Percentiles rank a stretch among this genome's conserved stretches.
phyloP scores from a whole-genome alignment of 208 protist genomes.

The Leishmania guyanensis region DNA sequence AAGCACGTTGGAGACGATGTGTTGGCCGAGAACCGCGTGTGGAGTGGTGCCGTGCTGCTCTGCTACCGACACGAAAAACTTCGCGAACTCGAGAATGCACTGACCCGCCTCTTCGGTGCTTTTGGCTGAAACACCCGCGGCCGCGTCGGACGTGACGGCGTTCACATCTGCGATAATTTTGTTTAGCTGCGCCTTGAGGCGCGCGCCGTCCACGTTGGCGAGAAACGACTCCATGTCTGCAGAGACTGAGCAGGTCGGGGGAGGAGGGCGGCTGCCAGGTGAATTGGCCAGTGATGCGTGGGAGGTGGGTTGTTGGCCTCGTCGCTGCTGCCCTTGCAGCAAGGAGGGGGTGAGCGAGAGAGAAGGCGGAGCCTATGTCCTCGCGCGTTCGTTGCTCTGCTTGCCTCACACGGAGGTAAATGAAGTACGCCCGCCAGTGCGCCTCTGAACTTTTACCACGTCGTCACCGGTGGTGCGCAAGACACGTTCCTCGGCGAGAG shows the following conservation, averaged over 20 bases:
- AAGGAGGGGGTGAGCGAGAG: background rate
- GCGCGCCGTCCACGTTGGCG: conserved; percentile 8
- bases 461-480: background rate
- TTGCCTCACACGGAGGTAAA: background rate
- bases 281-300: background rate
- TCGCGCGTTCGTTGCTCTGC: background rate
- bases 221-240: conserved; percentile 29
- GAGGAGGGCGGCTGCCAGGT: background rate
- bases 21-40: conserved; percentile 66
- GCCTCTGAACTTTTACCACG: background rate
- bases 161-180: conserved; percentile 26
- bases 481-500: background rate
- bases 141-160: conserved; percentile 4
- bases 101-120: conserved; percentile 42
- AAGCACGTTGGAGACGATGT: conserved; percentile 78
- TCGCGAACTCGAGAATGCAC: conserved; percentile 43
- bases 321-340: background rate
- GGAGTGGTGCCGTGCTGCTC: conserved; percentile 49
- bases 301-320: background rate
- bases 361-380: background rate
- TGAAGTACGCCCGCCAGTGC: background rate
- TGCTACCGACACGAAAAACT: conserved; percentile 44
- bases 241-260: no score
- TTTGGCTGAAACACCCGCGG: conserved; percentile 6
- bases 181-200: conserved; percentile 30